These are phyloP conservation scores for Coemansia sp. DNA, from an alignment of 192 early-diverging fungal genomes.

Conservation along the genomic window DNA sequence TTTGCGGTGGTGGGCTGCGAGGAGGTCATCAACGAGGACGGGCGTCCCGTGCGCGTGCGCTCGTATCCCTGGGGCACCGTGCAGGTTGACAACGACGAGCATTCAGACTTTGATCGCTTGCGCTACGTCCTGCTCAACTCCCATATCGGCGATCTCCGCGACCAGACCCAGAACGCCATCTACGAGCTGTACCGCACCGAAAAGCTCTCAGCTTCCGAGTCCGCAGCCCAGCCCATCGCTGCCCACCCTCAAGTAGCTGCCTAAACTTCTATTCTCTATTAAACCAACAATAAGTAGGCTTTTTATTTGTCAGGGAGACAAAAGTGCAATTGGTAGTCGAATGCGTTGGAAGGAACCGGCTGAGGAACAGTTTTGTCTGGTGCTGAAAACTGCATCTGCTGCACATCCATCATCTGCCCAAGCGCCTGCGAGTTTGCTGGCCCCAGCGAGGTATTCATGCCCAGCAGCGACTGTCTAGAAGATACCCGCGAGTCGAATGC, in stretches of 20 bases:
- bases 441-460: no score
- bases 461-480: neutral
- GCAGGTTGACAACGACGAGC: constrained; percentile 94
- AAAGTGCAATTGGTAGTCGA: constrained; percentile 2
- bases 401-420: constrained; percentile 21
- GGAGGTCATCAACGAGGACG: constrained; percentile 76
- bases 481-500: constrained; percentile 22
- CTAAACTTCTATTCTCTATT: neutral
- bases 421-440: neutral
- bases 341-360: constrained; percentile 9
- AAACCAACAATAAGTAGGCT: neutral
- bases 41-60: constrained; percentile 87
- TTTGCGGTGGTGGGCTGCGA: constrained; percentile 97
- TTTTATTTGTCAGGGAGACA: constrained; percentile 4
- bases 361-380: neutral
- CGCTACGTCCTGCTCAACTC: constrained; percentile 91
- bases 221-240: neutral
- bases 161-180: constrained; percentile 92
- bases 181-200: constrained; percentile 95
- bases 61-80: constrained; percentile 96
- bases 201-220: constrained; percentile 63
- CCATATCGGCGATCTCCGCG: constrained; percentile 96
- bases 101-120: constrained; percentile 95
- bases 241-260: neutral
- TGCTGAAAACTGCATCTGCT: neutral